These are phyloP conservation scores for Capsicum baccatum DNA, from an alignment of 257 asterid species.

Conservation along the genomic window DNA sequence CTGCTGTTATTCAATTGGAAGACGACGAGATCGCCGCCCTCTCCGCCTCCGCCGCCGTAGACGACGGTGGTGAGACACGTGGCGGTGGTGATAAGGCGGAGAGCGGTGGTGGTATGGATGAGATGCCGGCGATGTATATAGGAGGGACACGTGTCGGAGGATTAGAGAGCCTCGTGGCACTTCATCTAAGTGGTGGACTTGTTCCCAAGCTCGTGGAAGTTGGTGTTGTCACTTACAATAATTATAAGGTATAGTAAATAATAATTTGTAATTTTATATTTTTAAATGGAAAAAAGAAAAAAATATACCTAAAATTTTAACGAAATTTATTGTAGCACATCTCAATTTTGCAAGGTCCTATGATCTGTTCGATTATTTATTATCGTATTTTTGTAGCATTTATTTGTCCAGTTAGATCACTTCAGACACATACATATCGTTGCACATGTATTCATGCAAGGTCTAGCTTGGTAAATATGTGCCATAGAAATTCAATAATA, in stretches of 20 bases:
- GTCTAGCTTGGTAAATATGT: too few species aligned
- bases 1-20: conserved; percentile 65
- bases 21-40: conserved; percentile 80
- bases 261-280: neutral
- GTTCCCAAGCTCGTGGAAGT: conserved; percentile 84
- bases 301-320: too few species aligned
- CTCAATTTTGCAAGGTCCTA: too few species aligned
- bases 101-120: conserved; percentile 62
- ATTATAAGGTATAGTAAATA: conserved; percentile 45
- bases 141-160: conserved; percentile 91
- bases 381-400: too few species aligned
- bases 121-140: conserved; percentile 65
- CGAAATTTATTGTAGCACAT: too few species aligned
- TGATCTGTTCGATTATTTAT: too few species aligned
- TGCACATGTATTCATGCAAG: too few species aligned
- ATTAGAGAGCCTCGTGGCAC: conserved; percentile 74
- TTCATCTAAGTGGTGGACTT: conserved; percentile 78
- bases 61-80: neutral
- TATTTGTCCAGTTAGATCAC: too few species aligned
- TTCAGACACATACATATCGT: too few species aligned
- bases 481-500: too few species aligned
- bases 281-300: neutral
- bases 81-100: conserved; percentile 46
- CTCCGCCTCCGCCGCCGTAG: conserved; percentile 19
- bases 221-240: conserved; percentile 54